Base-by-base conservation (phyloP, 768 basidiomycete genomes). In the Termitomyces bulborhizus region DNA sequence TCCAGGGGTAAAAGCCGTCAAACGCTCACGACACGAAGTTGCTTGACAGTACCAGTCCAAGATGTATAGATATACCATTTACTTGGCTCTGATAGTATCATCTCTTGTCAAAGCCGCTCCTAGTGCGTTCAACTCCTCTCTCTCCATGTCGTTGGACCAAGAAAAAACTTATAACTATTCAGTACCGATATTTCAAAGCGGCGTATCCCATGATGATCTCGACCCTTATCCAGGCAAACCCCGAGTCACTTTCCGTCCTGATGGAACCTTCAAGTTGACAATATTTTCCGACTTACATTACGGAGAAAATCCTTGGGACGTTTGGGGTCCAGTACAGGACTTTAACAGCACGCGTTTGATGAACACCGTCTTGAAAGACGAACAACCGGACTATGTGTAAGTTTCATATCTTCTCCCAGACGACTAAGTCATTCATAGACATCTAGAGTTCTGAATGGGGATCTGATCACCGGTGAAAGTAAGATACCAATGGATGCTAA, bases 241-340 rank as follows among this genome's bases (percentile, higher is more conserved):
- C 2, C 78, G 79, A 12, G 57, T 89, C 15, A 76, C 73, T 1
- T 90, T 89, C 67, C 71, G 73, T 7, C 31, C 65, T 0, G 78
- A 86, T 63, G 83, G 82, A 2, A 80, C 80, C 1, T 86, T 90
- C 76, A 88, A 86, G 67, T 61, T 90, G 45, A 85, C 82, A 13
- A 75, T 88, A 6, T 88, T 90, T 65, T 86, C 85, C 6, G 88
- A 90, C 61, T 67, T 89, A 31, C 88, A 90, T 63, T 88, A 77
- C 57, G 88, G 88, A 27, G 88, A 90, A 68, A 84, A 87, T 60
- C 84, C 86, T 7, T 85, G 83, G 81, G 83, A 83, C 51, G 66
- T 57, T 7, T 85, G 84, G 81, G 86, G 88, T 0, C 82, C 82
- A 18, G 70, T 76, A 59, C 85, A 90, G 60, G 88, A 90, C 57